Evolutionary conservation across 1,284 basidiomycete genomes (phyloP).

Genomic region (Ceratobasidium sp.): DNA sequence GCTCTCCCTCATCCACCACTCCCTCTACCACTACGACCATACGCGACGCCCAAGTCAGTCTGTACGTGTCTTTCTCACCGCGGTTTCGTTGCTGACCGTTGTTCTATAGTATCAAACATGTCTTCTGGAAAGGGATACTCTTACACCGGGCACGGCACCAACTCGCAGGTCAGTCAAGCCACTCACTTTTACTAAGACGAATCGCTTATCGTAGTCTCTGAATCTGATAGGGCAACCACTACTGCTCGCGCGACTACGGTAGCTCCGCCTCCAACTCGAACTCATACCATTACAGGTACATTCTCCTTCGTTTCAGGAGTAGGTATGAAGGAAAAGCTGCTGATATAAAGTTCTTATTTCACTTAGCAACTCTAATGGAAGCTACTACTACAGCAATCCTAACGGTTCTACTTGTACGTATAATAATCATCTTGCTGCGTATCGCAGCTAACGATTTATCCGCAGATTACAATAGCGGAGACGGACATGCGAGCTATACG

Average conservation of each 20-base stretch:
- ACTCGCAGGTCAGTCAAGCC: constrained; percentile 17
- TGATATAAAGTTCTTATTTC: not conserved
- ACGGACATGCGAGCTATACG: constrained; percentile 38
- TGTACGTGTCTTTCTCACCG: not conserved
- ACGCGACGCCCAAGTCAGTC: constrained; percentile 1
- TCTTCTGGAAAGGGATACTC: constrained; percentile 36
- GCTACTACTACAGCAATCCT: constrained; percentile 44
- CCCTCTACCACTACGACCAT: not conserved
- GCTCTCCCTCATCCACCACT: constrained; percentile 8
- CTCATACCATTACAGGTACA: constrained; percentile 43
- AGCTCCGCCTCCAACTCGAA: constrained; percentile 41
- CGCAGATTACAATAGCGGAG: constrained; percentile 43
- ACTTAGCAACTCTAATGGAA: constrained; percentile 41
- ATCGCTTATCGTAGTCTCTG: not conserved
- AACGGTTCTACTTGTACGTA: constrained; percentile 32
- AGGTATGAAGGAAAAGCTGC: too few species aligned
- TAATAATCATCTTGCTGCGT: not conserved
- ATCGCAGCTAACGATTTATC: not conserved
- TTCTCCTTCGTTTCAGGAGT: too few species aligned
- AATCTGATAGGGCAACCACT: constrained; percentile 41
- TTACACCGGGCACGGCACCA: constrained; percentile 26
- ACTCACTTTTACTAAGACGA: not conserved
- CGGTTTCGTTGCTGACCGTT: not conserved
- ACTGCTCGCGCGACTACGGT: constrained; percentile 44
- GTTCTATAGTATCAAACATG: not conserved